These are phyloP conservation scores for Haplographium delicatum DNA, from an alignment of 495 filamentous ascomycete species.

Conservation along the genomic window DNA sequence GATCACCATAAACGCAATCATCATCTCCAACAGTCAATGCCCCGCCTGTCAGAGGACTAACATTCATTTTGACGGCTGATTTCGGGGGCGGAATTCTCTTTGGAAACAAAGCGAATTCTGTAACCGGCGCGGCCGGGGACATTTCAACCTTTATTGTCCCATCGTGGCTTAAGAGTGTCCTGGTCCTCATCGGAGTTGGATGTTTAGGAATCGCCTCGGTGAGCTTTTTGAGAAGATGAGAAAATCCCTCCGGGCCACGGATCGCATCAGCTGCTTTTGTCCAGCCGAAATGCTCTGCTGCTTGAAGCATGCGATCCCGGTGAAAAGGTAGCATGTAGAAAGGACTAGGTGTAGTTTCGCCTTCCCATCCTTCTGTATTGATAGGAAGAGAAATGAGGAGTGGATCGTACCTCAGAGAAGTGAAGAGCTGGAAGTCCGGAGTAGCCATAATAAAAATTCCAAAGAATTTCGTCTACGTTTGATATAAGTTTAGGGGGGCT, in stretches of 20 bases:
- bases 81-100: slow-evolving; percentile 17
- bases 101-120: slow-evolving; percentile 51
- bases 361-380: slow-evolving; percentile 27
- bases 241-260: slow-evolving; percentile 38
- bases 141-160: slow-evolving; percentile 48
- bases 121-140: slow-evolving; percentile 40
- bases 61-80: not conserved
- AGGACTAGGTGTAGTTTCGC: slow-evolving; percentile 41
- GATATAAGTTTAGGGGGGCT: too few relatives aligned
- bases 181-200: slow-evolving; percentile 38
- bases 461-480: not conserved
- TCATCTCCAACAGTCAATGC: slow-evolving; percentile 8
- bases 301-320: slow-evolving; percentile 68
- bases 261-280: slow-evolving; percentile 36
- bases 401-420: slow-evolving; percentile 73
- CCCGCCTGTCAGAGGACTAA: slow-evolving; percentile 22
- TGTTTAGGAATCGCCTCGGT: slow-evolving; percentile 9
- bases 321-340: slow-evolving; percentile 85
- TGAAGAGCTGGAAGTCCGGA: slow-evolving; percentile 55
- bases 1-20: slow-evolving; percentile 21
- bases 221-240: slow-evolving; percentile 18
- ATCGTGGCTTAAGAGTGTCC: slow-evolving; percentile 44
- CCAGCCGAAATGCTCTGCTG: slow-evolving; percentile 68
- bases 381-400: slow-evolving; percentile 39
- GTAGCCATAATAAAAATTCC: not conserved